Evolutionary conservation across 2,329 filamentous ascomycete genomes (phyloP).

Genomic region (Fonsecaea monophora): DNA sequence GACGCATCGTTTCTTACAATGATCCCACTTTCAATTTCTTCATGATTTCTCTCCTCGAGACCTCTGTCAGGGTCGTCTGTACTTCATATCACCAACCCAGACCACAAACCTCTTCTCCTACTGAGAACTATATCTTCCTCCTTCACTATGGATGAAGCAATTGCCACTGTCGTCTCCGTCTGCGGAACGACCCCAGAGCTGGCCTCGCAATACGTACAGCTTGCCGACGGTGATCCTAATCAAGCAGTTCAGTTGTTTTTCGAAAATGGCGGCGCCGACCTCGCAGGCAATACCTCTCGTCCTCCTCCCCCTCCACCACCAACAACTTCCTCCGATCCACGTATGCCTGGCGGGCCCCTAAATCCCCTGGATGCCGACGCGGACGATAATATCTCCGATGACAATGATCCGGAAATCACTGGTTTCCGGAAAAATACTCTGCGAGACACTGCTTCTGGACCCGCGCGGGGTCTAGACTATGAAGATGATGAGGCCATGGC

Average conservation of each 20-base stretch:
- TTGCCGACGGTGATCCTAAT: slow-evolving; percentile 83
- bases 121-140: slow-evolving; percentile 1
- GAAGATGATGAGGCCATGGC: slow-evolving; percentile 95
- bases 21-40: neutral
- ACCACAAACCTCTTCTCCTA: neutral
- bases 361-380: slow-evolving; percentile 73
- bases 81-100: slow-evolving; percentile 6
- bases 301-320: slow-evolving; percentile 43
- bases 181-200: slow-evolving; percentile 76
- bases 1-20: slow-evolving; percentile 8
- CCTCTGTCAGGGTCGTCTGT: slow-evolving; percentile 19
- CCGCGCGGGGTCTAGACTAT: slow-evolving; percentile 47
- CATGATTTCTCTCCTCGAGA: slow-evolving; percentile 17
- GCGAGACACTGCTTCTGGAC: slow-evolving; percentile 42
- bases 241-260: slow-evolving; percentile 90
- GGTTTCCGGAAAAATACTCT: slow-evolving; percentile 40
- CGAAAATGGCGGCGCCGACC: slow-evolving; percentile 74
- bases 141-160: slow-evolving; percentile 68
- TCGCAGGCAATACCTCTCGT: slow-evolving; percentile 58
- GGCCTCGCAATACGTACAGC: slow-evolving; percentile 80
- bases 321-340: slow-evolving; percentile 22
- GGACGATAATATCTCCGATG: slow-evolving; percentile 58
- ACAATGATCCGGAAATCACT: slow-evolving; percentile 51
- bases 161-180: slow-evolving; percentile 80
- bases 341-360: slow-evolving; percentile 23